These are phyloP conservation scores for Geranium brycei DNA, from an alignment of 345 rosid species.

Conservation along the genomic window DNA sequence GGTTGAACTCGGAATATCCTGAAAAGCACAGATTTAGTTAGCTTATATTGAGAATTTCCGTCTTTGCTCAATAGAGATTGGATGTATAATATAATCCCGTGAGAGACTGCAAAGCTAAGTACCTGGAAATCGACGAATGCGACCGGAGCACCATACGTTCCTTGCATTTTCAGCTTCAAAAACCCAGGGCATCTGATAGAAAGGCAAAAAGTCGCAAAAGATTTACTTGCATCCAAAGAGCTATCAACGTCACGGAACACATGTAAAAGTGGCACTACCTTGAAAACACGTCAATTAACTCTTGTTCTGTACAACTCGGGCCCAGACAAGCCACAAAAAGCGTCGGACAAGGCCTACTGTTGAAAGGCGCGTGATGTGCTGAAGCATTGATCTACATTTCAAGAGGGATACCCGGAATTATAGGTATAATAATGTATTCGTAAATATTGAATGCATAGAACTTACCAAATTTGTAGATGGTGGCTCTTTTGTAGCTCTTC, in stretches of 20 bases:
- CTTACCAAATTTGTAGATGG: constrained; percentile 37
- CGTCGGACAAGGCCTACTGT: constrained; percentile 63
- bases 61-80: background rate
- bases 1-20: constrained; percentile 72
- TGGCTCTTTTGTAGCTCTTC: constrained; percentile 27
- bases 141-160: constrained; percentile 67
- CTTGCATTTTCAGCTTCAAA: constrained; percentile 72
- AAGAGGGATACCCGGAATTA: background rate
- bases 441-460: background rate
- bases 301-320: constrained; percentile 68
- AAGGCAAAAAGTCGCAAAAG: constrained; percentile 2
- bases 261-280: constrained; percentile 25
- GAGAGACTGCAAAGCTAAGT: constrained; percentile 4
- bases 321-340: constrained; percentile 81
- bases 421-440: background rate
- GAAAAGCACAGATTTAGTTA: constrained; percentile 5
- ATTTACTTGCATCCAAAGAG: background rate
- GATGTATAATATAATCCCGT: background rate
- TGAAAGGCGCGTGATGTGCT: constrained; percentile 13
- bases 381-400: constrained; percentile 35
- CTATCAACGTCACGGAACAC: background rate
- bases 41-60: background rate
- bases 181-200: constrained; percentile 61
- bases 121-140: constrained; percentile 95
- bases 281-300: constrained; percentile 66